These are phyloP conservation scores for Solanum medicagineum DNA, from an alignment of 257 asterid species.

Conservation along the genomic window DNA sequence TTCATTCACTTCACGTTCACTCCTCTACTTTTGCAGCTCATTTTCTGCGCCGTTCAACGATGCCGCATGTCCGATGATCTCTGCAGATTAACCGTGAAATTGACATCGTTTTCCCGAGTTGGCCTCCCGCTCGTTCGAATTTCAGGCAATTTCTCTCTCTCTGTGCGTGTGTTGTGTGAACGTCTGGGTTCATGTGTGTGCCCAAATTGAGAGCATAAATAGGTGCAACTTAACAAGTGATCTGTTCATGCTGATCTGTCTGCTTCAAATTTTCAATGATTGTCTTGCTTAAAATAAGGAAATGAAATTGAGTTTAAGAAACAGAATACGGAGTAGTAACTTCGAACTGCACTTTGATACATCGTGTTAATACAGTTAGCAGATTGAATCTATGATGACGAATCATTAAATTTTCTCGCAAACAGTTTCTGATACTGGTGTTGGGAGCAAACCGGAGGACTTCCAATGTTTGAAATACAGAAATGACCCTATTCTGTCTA, in stretches of 20 bases:
- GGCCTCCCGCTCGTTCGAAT: conserved; percentile 37
- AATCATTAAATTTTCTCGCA: conserved; percentile 4
- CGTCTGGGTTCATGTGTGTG: too few species aligned
- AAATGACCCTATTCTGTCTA: conserved; percentile 11
- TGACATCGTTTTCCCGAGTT: conserved; percentile 17
- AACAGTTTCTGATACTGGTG: conserved; percentile 85
- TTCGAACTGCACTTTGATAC: neutral
- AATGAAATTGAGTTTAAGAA: neutral
- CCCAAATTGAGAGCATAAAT: neutral
- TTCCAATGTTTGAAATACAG: conserved; percentile 26
- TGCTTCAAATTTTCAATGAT: neutral
- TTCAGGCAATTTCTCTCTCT: conserved; percentile 32
- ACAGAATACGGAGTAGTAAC: neutral
- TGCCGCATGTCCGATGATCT: conserved; percentile 60
- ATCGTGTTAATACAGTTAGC: neutral
- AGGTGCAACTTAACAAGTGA: neutral
- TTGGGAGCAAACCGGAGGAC: conserved; percentile 56
- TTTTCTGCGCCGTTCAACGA: conserved; percentile 58
- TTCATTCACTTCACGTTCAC: neutral
- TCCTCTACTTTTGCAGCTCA: conserved; percentile 31
- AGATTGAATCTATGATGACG: neutral
- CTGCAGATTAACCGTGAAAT: conserved; percentile 61
- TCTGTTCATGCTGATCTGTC: neutral
- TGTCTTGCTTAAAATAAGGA: neutral
- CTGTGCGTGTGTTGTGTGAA: neutral